phyloP scores from a whole-genome alignment of 768 basidiomycete genomes.

The Suillus placidus region DNA sequence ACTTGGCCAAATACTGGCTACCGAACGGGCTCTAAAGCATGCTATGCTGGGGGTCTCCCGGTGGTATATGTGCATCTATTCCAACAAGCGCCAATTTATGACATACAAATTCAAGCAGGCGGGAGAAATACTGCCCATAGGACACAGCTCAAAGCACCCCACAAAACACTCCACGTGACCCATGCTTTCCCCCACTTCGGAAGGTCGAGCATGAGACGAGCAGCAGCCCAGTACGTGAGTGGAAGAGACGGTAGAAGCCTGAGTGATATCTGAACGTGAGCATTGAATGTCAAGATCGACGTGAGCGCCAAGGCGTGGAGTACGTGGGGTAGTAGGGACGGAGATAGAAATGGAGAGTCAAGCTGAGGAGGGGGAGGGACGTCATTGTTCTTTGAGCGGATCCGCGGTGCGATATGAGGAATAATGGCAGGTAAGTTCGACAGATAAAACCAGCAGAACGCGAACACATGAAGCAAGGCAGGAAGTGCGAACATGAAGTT shows the following conservation, averaged over 20 bases:
- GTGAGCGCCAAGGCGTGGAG: constrained; percentile 69
- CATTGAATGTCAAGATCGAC: constrained; percentile 70
- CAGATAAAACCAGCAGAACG: constrained; percentile 31
- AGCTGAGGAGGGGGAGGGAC: constrained; percentile 4
- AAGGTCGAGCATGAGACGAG: constrained; percentile 57
- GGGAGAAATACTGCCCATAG: constrained; percentile 88
- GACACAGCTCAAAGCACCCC: constrained; percentile 70
- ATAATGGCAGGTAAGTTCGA: constrained; percentile 10
- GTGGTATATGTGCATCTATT: neutral
- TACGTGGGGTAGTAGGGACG: constrained; percentile 65
- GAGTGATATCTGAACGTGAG: constrained; percentile 87
- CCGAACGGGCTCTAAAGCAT: too few relatives aligned
- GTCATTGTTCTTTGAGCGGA: constrained; percentile 3
- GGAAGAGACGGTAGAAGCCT: constrained; percentile 79
- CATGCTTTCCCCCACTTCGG: constrained; percentile 58
- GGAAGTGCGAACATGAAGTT: constrained; percentile 86
- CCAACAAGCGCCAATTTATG: neutral
- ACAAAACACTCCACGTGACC: constrained; percentile 78
- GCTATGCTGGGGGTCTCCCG: neutral
- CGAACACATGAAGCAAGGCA: constrained; percentile 54
- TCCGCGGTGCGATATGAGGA: constrained; percentile 7
- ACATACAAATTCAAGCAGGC: constrained; percentile 62
- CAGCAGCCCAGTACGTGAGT: constrained; percentile 84
- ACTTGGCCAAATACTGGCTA: too few relatives aligned
- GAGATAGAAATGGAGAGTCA: constrained; percentile 39